Evolutionary conservation across 768 basidiomycete species (phyloP).

Genomic region (Leccinum arenicola): DNA sequence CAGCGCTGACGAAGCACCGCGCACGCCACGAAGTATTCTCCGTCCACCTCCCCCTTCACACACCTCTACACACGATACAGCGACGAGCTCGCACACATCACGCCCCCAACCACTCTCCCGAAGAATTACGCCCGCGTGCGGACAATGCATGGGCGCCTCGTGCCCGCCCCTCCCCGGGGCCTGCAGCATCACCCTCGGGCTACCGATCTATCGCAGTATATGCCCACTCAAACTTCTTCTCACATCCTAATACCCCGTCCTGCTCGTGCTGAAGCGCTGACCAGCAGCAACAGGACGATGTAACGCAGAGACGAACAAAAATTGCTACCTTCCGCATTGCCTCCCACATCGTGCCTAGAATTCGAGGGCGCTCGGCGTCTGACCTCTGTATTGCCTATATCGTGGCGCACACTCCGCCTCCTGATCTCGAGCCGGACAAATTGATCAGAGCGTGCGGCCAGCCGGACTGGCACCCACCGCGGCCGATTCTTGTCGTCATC

Average conservation of each 20-base stretch:
- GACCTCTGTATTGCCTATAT: constrained; percentile 14
- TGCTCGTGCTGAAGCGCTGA: constrained; percentile 1
- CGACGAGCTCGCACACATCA: not conserved
- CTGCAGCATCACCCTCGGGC: not conserved
- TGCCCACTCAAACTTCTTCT: constrained; percentile 8
- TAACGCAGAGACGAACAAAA: constrained; percentile 11
- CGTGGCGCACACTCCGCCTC: constrained; percentile 12
- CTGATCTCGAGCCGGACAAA: constrained; percentile 29
- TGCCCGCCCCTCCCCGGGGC: constrained; percentile 7
- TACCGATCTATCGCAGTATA: constrained; percentile 8
- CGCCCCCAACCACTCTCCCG: constrained; percentile 15
- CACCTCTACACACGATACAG: constrained; percentile 1
- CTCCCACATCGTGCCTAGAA: constrained; percentile 9
- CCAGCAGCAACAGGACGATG: not conserved
- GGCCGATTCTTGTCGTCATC: not conserved
- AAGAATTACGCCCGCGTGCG: constrained; percentile 15
- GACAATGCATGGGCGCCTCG: constrained; percentile 26
- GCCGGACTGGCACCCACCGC: not conserved
- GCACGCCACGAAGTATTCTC: constrained; percentile 17
- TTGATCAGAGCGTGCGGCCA: constrained; percentile 30
- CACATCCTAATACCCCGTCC: constrained; percentile 8
- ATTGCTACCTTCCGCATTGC: constrained; percentile 12
- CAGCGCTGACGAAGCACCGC: constrained; percentile 3
- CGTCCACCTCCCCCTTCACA: constrained; percentile 9
- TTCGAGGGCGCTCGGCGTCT: constrained; percentile 22